phyloP scores from a whole-genome alignment of 2,329 filamentous ascomycete genomes.

The Zasmidium citrigriseum region DNA sequence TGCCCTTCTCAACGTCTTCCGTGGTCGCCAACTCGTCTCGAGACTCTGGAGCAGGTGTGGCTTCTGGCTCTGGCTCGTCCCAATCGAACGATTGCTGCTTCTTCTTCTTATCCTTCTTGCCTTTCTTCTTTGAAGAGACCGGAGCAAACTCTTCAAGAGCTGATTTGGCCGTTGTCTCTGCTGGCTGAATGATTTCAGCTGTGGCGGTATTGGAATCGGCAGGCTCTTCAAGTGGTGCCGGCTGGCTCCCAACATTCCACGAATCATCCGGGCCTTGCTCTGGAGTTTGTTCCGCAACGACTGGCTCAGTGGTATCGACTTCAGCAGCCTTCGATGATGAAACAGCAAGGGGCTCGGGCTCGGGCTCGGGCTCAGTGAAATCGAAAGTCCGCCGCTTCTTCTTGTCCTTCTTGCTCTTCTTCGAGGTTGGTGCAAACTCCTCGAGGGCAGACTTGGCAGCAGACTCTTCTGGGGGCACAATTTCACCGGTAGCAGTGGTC shows the following conservation, averaged over 20 bases:
- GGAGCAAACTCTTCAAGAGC: constrained; percentile 13
- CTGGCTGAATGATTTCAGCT: constrained; percentile 5
- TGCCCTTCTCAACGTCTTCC: neutral
- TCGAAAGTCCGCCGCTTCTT: constrained; percentile 29
- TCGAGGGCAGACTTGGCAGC: constrained; percentile 8
- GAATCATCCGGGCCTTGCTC: neutral
- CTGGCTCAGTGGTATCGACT: neutral
- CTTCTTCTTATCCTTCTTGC: constrained; percentile 16
- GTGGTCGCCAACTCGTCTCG: neutral
- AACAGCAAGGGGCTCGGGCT: neutral
- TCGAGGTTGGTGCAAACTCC: constrained; percentile 15
- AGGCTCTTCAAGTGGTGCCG: neutral
- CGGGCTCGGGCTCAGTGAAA: neutral
- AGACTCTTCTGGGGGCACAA: constrained; percentile 2
- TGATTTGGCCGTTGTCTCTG: constrained; percentile 2
- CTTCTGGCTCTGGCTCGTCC: constrained; percentile 12
- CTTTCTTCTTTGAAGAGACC: constrained; percentile 28
- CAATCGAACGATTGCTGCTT: constrained; percentile 12
- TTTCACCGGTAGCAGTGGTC: neutral
- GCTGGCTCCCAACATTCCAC: neutral
- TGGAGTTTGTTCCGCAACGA: neutral
- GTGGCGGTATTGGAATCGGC: neutral
- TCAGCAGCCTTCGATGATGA: neutral
- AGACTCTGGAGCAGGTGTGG: neutral
- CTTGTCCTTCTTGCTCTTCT: constrained; percentile 37